These are phyloP conservation scores for Entomortierella parvispora DNA, from an alignment of 192 early-diverging fungal species.

Conservation along the genomic window DNA sequence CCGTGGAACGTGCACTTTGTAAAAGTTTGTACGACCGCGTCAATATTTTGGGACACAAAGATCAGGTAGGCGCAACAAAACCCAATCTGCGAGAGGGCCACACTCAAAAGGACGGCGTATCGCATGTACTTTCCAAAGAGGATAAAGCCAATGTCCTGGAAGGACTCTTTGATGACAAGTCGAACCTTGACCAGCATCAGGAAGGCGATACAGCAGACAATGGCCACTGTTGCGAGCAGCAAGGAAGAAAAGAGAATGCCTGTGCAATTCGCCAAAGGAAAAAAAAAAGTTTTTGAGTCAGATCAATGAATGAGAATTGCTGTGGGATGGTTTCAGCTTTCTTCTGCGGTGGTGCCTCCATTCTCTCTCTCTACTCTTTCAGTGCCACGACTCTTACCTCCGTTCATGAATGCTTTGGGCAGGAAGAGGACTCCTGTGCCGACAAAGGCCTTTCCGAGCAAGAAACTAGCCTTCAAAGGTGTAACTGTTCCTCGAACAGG, in stretches of 20 bases:
- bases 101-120: slow-evolving; percentile 60
- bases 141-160: slow-evolving; percentile 74
- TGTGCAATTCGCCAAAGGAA: slow-evolving; percentile 58
- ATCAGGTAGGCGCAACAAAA: slow-evolving; percentile 93
- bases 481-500: slow-evolving; percentile 49
- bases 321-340: neutral
- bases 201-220: slow-evolving; percentile 72
- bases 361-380: no score
- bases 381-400: no score
- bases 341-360: no score
- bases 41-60: slow-evolving; percentile 90
- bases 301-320: neutral
- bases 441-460: slow-evolving; percentile 61
- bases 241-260: slow-evolving; percentile 71
- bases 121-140: slow-evolving; percentile 72
- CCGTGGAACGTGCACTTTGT: slow-evolving; percentile 75
- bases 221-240: slow-evolving; percentile 65
- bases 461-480: slow-evolving; percentile 54
- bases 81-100: slow-evolving; percentile 74
- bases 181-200: slow-evolving; percentile 72
- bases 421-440: slow-evolving; percentile 64
- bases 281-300: slow-evolving; percentile 36
- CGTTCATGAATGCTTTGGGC: slow-evolving; percentile 48
- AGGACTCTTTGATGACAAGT: slow-evolving; percentile 65
- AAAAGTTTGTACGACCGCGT: slow-evolving; percentile 76